phyloP scores from a whole-genome alignment of 768 basidiomycete species.

The Tephrocybe rancida region DNA sequence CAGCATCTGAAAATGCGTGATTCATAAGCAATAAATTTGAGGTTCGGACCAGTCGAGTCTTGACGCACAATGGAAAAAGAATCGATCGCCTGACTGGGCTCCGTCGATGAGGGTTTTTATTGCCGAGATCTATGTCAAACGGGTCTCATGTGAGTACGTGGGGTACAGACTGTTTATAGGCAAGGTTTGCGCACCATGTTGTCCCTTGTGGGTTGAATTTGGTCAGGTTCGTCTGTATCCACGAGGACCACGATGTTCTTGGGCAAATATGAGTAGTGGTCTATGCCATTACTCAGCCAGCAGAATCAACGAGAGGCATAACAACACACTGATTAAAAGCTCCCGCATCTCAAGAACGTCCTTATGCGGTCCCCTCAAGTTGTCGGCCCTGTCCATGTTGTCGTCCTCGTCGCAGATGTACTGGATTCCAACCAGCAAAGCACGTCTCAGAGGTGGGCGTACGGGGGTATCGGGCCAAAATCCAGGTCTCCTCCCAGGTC shows the following conservation, averaged over 20 bases:
- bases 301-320: neutral
- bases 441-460: slow-evolving; percentile 26
- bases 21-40: neutral
- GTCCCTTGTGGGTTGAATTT: slow-evolving; percentile 39
- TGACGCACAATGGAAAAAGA: slow-evolving; percentile 60
- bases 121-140: too few relatives aligned
- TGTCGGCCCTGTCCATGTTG: slow-evolving; percentile 9
- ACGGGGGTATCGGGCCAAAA: slow-evolving; percentile 8
- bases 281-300: slow-evolving; percentile 19
- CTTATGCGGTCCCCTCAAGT: slow-evolving; percentile 36
- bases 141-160: too few relatives aligned
- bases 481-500: slow-evolving; percentile 9
- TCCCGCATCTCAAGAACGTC: slow-evolving; percentile 36
- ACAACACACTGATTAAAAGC: slow-evolving; percentile 38
- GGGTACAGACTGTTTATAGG: too few relatives aligned
- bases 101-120: slow-evolving; percentile 45
- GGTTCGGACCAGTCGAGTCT: neutral
- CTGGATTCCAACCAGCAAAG: slow-evolving; percentile 39
- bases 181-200: slow-evolving; percentile 43
- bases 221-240: slow-evolving; percentile 33
- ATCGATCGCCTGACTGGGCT: slow-evolving; percentile 47
- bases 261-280: slow-evolving; percentile 36
- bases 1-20: slow-evolving; percentile 39
- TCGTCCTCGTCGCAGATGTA: slow-evolving; percentile 22
- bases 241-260: slow-evolving; percentile 46